These are phyloP conservation scores for Drechslerella coelobrocha DNA, from an alignment of 2,329 filamentous ascomycete species.

Conservation along the genomic window DNA sequence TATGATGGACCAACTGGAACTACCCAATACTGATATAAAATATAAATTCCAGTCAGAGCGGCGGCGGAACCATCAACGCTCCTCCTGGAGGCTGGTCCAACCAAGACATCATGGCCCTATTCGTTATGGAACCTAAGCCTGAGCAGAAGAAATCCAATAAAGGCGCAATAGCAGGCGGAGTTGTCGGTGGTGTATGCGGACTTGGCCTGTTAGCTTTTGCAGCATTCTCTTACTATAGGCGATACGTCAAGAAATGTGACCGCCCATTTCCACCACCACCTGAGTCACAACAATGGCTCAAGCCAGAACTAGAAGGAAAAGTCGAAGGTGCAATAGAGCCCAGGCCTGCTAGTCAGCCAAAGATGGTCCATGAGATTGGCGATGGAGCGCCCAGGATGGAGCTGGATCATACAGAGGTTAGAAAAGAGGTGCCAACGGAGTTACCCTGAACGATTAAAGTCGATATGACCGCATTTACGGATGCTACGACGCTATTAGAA, in stretches of 20 bases:
- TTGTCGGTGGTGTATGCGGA: constrained; percentile 27
- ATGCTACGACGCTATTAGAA: constrained; percentile 10
- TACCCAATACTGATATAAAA: neutral
- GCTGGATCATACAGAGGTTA: constrained; percentile 21
- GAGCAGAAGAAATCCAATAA: constrained; percentile 16
- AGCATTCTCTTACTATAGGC: constrained; percentile 20
- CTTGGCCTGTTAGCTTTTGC: constrained; percentile 17
- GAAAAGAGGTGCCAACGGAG: constrained; percentile 39
- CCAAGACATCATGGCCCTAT: constrained; percentile 22
- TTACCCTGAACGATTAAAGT: constrained; percentile 17
- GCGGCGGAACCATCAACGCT: constrained; percentile 9
- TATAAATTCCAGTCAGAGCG: constrained; percentile 13
- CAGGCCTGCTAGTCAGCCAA: constrained; percentile 4
- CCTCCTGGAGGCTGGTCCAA: constrained; percentile 30
- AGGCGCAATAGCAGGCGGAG: constrained; percentile 33
- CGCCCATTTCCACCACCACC: constrained; percentile 29
- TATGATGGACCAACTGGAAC: neutral
- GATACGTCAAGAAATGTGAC: constrained; percentile 28
- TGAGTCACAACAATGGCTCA: constrained; percentile 38
- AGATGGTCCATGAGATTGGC: constrained; percentile 26
- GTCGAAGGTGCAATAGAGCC: constrained; percentile 10
- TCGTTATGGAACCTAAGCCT: constrained; percentile 5
- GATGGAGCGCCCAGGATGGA: neutral
- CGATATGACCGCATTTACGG: constrained; percentile 26
- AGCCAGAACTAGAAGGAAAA: constrained; percentile 43